These are phyloP conservation scores for Dactylellina drechsleri DNA, from an alignment of 2,329 filamentous ascomycete genomes.

Conservation along the genomic window DNA sequence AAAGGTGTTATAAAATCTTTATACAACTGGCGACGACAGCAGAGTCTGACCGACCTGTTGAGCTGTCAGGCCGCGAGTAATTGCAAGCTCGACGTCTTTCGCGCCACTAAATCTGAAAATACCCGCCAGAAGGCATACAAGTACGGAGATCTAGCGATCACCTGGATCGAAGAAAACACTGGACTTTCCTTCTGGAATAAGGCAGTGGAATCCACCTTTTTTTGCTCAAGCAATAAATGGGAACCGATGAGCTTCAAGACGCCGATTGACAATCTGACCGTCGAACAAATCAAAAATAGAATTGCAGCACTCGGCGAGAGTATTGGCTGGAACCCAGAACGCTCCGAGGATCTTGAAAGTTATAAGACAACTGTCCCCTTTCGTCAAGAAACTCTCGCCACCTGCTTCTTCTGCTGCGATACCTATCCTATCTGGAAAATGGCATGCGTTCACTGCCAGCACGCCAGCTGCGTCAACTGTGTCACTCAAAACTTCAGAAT, in stretches of 20 bases:
- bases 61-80: too few species aligned
- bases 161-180: constrained; percentile 10
- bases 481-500: constrained; percentile 32
- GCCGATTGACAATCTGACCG: background rate
- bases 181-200: constrained; percentile 3
- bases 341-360: background rate
- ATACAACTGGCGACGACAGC: constrained; percentile 1
- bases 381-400: constrained; percentile 15
- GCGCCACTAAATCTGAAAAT: background rate
- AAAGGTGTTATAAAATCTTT: too few species aligned
- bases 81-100: background rate
- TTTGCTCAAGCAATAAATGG: constrained; percentile 26
- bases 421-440: constrained; percentile 38
- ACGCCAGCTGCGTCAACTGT: constrained; percentile 33
- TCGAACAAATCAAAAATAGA: constrained; percentile 28
- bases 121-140: background rate
- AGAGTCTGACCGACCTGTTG: background rate
- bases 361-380: constrained; percentile 12
- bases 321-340: constrained; percentile 35
- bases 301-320: constrained; percentile 43
- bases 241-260: constrained; percentile 7
- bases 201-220: constrained; percentile 25
- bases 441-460: constrained; percentile 24
- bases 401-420: constrained; percentile 45
- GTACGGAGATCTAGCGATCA: constrained; percentile 9